A percentile compares a stretch with the other conserved stretches of the same genome.
phyloP scores from a whole-genome alignment of 139 green algal species.

The Edaphochlamys debaryana region DNA sequence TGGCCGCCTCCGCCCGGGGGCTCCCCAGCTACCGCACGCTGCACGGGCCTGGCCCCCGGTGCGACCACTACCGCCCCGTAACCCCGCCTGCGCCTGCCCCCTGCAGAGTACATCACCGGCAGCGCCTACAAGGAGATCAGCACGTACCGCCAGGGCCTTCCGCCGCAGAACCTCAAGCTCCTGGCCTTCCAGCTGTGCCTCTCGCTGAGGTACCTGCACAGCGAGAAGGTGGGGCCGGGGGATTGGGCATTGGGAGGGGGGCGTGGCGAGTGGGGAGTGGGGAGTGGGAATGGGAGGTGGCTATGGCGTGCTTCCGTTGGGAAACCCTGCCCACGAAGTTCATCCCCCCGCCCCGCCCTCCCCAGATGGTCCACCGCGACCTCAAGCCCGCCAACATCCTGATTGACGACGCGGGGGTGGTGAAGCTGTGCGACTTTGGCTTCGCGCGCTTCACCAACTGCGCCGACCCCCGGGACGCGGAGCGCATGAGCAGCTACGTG shows the following conservation, averaged over 20 bases:
- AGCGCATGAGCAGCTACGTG: slow-evolving; percentile 29
- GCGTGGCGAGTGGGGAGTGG: no score
- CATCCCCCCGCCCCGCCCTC: neutral
- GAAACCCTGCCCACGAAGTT: neutral
- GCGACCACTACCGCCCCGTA: no score
- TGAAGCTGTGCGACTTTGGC: slow-evolving; percentile 36
- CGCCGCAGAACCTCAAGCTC: slow-evolving; percentile 5
- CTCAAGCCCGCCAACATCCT: slow-evolving; percentile 37
- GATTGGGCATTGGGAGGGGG: neutral
- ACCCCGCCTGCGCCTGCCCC: no score
- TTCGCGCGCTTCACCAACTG: slow-evolving; percentile 32
- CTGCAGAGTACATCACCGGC: slow-evolving; percentile 29
- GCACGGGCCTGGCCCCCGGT: no score
- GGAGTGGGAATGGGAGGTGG: neutral
- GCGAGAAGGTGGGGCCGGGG: slow-evolving; percentile 1
- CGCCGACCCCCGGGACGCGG: slow-evolving; percentile 12
- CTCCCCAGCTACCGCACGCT: no score
- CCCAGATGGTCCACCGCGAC: slow-evolving; percentile 23
- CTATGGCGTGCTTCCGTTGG: neutral
- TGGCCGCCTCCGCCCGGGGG: no score
- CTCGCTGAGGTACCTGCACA: slow-evolving; percentile 20
- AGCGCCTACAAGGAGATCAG: slow-evolving; percentile 41
- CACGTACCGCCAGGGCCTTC: slow-evolving; percentile 4
- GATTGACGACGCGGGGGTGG: neutral
- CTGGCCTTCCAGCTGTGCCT: slow-evolving; percentile 33